Conservation (phyloP, 768 basidiomycete species). For the Tubosaeta sp. region DNA sequence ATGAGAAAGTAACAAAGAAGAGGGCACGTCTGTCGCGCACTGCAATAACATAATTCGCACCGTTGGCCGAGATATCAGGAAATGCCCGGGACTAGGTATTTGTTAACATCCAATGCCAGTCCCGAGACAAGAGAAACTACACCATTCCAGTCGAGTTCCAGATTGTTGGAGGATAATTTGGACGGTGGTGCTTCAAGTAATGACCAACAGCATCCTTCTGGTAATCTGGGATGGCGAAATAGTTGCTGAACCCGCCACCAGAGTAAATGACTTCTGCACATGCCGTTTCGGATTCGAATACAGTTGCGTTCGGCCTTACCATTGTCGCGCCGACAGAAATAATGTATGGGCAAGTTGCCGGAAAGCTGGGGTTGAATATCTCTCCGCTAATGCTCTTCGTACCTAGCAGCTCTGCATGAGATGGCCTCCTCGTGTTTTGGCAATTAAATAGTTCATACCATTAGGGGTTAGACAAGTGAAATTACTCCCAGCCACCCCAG, state of each 20-base stretch:
- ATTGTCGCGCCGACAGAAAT: too few relatives aligned
- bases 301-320: conserved; percentile 26
- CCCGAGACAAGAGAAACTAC: conserved; percentile 12
- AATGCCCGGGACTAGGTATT: conserved; percentile 30
- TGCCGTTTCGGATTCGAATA: conserved; percentile 26
- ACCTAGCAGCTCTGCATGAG: conserved; percentile 15
- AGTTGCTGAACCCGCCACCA: conserved; percentile 37
- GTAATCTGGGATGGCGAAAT: conserved; percentile 40
- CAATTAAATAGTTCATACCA: conserved; percentile 12
- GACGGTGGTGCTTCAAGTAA: conserved; percentile 29
- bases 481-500: conserved; percentile 33
- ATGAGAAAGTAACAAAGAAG: neutral
- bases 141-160: conserved; percentile 29
- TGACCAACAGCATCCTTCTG: conserved; percentile 32
- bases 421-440: too few relatives aligned
- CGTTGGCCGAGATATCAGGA: conserved; percentile 36
- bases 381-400: conserved; percentile 5
- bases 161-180: conserved; percentile 20
- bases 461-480: conserved; percentile 30
- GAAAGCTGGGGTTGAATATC: too few relatives aligned
- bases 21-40: conserved; percentile 2
- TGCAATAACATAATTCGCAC: conserved; percentile 29
- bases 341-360: too few relatives aligned
- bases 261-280: conserved; percentile 28
- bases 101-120: conserved; percentile 22